Base-by-base conservation (phyloP, 345 rosid species). In the Populus ilicifolia region DNA sequence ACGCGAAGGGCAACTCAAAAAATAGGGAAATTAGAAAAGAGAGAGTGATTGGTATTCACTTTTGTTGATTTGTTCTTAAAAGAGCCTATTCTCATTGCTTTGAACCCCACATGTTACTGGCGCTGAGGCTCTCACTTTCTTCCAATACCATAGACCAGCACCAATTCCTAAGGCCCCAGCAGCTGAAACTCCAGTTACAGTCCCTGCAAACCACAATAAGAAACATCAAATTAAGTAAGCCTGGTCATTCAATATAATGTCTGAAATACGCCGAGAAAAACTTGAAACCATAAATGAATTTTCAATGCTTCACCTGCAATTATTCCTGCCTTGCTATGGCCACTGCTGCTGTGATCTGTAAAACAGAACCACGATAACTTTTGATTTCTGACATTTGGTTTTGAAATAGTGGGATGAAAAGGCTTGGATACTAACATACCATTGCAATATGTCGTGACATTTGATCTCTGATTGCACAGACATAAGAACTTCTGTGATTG, bases 81-180 rank as follows among this genome's bases (percentile, higher is more conserved):
- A 95, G 74, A 94, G 86, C 78, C 97, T 89, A 67, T 94, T 94
- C 65, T 93, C 97, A 80, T 86, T 94, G 87, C 83, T 89, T 67
- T 93, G 93, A 87, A 93, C 94, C n/a, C 97, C 97, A 80, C 94
- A 86, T 65, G 98, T 94, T 20, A 93, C 90, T 0, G 97, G 94
- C 74, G 91, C 93, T 84, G 85, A 90, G 70, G 93, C 90, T 83
- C 93, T 90, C 78, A 89, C 89, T 87, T 90, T 93, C 87, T 78
- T 91, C 80, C 87, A 71, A 83, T 85, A 92, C 98, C 96, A 93
- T 23, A 93, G 66, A 10, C 92, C 92, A 41, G 89, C 97, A 66
- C 87, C 98, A 54, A 95, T 78, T 30, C 97, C 97, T 46, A 93
- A 20, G 25, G 78, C 92, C 74, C 93, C 91, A 14, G 92, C 97